phyloP scores from a whole-genome alignment of 164 flowering plant species.

The Berberis thunbergii region DNA sequence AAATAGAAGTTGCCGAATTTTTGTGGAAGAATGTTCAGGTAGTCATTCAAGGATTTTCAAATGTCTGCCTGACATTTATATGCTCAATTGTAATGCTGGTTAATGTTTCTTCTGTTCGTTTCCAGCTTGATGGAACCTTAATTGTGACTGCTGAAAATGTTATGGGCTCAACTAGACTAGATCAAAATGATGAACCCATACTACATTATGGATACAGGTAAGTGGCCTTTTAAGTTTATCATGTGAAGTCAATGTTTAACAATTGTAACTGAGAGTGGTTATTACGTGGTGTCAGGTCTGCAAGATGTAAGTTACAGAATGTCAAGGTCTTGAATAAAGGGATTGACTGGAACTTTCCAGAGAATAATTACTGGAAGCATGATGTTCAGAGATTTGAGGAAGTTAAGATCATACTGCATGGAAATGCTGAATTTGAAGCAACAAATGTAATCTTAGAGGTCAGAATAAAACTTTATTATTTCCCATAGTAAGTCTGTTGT shows the following conservation, averaged over 20 bases:
- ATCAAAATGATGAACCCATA: slow-evolving; percentile 43
- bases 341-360: slow-evolving; percentile 64
- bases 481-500: not conserved
- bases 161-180: slow-evolving; percentile 49
- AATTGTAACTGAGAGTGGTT: not conserved
- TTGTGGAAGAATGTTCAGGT: slow-evolving; percentile 91
- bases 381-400: slow-evolving; percentile 63
- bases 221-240: not conserved
- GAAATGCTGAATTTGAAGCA: slow-evolving; percentile 99
- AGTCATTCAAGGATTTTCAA: not conserved
- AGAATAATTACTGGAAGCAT: slow-evolving; percentile 82
- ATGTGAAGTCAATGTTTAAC: not conserved
- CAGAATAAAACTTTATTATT: not conserved
- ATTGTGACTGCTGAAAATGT: slow-evolving; percentile 63
- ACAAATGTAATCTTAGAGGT: slow-evolving; percentile 66
- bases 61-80: not conserved
- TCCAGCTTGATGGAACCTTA: slow-evolving; percentile 91
- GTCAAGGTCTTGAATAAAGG: slow-evolving; percentile 70
- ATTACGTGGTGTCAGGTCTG: slow-evolving; percentile 45
- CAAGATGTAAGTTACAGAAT: slow-evolving; percentile 68
- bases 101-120: slow-evolving; percentile 1
- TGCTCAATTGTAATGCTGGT: not conserved
- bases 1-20: slow-evolving; percentile 88
- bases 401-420: slow-evolving; percentile 66
- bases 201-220: slow-evolving; percentile 86